Evolutionary conservation across 371 early-diverging fungal genomes (phyloP), one percentile per base, ranked within the genome.

Genomic region (Syncephalis plumigaleata): DNA sequence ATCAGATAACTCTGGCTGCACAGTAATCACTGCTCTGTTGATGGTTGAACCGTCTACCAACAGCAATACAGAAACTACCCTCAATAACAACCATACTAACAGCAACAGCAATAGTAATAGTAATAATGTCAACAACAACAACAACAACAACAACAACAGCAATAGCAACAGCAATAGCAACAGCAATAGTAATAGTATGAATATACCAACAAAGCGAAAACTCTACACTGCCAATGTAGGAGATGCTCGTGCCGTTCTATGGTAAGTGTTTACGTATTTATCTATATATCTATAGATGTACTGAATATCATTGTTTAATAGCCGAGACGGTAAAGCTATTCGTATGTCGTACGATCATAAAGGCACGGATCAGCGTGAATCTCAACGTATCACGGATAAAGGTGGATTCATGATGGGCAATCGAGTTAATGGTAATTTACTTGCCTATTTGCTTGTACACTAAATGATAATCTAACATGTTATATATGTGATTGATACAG

Each of bases 311-410:
- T n/a, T 52, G 36, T 36, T 25, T 13, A 23, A 13, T 52, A 81
- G 86, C 55, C 87, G 91, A 37, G 63, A 76, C 46, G 91, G 89
- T 8, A 65, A 70, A 42, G 96, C 96, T 13, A 64, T 83, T 20
- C 66, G 97, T 42, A 73, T 97, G 17, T 84, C 94, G 1, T 97
- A 95, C 54, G 97, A 97, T 62, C 97, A 97, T 64, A 97, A 97
- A 63, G 97, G 96, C 21, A 80, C 83, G 15, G 96, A 97, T 60
- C 60, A 69, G 16, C 71, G 70, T 44, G 97, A 97, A 61, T 78
- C 79, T 24, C 76, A 83, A 48, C 77, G 97, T 48, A 87, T 97
- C 42, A 66, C 77, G 36, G 89, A 89, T 39, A 70, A 85, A 13
- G 96, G 96, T 31, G 98, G 98, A 15, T 93, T 91, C 63, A 79